Conservation (phyloP, 768 basidiomycete species). For the Calocybe gangraenosa region DNA sequence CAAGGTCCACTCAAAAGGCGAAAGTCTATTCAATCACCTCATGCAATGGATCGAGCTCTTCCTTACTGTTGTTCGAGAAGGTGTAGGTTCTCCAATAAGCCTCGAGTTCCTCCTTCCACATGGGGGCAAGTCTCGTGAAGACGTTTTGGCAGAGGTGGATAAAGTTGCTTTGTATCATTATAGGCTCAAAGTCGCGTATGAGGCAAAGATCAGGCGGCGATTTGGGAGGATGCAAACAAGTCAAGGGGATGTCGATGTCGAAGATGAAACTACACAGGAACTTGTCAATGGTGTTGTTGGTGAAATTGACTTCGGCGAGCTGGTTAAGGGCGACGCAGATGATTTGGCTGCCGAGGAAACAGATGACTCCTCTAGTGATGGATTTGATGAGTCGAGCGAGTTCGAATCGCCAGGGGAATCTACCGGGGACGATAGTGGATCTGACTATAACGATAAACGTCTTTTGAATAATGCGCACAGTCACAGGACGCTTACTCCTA, state of each 20-base stretch:
- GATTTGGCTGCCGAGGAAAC: conserved; percentile 77
- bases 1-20: conserved; percentile 97
- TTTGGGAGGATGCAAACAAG: conserved; percentile 58
- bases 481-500: conserved; percentile 9
- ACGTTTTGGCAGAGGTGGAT: conserved; percentile 84
- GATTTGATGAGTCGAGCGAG: conserved; percentile 24
- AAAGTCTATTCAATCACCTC: conserved; percentile 86
- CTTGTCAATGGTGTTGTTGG: conserved; percentile 79
- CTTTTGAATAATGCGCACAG: neutral
- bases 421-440: conserved; percentile 15
- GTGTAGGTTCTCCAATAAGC: conserved; percentile 69
- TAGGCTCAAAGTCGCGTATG: conserved; percentile 87
- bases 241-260: conserved; percentile 53
- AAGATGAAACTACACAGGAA: conserved; percentile 80
- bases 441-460: conserved; percentile 17
- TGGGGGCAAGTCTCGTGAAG: conserved; percentile 67
- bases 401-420: conserved; percentile 24
- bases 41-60: conserved; percentile 98
- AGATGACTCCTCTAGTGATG: conserved; percentile 42
- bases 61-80: conserved; percentile 85
- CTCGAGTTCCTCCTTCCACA: conserved; percentile 91
- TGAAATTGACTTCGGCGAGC: conserved; percentile 78
- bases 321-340: conserved; percentile 72
- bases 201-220: conserved; percentile 84
- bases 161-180: conserved; percentile 90